A percentile compares a stretch with the other conserved stretches of the same genome.
These are phyloP conservation scores for Urostyla sp. DNA, from an alignment of 73 alveolate genomes.

Conservation along the genomic window DNA sequence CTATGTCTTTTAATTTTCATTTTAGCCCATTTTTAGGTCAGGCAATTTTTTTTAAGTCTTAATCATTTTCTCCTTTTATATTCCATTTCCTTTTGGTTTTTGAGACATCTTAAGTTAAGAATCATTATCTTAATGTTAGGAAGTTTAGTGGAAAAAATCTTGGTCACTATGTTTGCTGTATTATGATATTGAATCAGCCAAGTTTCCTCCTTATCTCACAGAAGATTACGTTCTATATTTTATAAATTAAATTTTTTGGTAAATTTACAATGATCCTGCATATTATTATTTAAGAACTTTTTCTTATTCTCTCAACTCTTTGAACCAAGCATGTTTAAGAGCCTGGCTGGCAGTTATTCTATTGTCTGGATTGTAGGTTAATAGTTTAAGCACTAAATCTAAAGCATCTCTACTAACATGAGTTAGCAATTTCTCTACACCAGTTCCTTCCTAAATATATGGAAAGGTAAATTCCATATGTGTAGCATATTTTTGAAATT, in stretches of 20 bases:
- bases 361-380: constrained; percentile 67
- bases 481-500: constrained; percentile 77
- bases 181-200: constrained; percentile 40
- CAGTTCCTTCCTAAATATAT: constrained; percentile 85
- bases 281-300: constrained; percentile 29
- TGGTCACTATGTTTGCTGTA: constrained; percentile 31
- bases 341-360: constrained; percentile 85
- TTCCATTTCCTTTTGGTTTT: neutral
- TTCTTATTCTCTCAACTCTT: constrained; percentile 75
- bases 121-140: neutral
- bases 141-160: neutral
- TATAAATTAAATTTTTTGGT: neutral
- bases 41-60: constrained; percentile 34
- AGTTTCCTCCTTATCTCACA: neutral
- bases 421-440: constrained; percentile 80
- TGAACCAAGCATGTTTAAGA: constrained; percentile 78
- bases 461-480: constrained; percentile 94
- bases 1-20: neutral
- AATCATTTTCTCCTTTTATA: constrained; percentile 6
- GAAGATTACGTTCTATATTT: constrained; percentile 22
- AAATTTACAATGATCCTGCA: constrained; percentile 23
- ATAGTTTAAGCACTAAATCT: constrained; percentile 63
- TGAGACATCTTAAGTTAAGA: neutral
- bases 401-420: constrained; percentile 70
- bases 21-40: constrained; percentile 16